Percentiles rank a stretch among this genome's conserved stretches.
Evolutionary conservation across 768 basidiomycete species (phyloP).

Genomic region (Cytidiella melzeri): DNA sequence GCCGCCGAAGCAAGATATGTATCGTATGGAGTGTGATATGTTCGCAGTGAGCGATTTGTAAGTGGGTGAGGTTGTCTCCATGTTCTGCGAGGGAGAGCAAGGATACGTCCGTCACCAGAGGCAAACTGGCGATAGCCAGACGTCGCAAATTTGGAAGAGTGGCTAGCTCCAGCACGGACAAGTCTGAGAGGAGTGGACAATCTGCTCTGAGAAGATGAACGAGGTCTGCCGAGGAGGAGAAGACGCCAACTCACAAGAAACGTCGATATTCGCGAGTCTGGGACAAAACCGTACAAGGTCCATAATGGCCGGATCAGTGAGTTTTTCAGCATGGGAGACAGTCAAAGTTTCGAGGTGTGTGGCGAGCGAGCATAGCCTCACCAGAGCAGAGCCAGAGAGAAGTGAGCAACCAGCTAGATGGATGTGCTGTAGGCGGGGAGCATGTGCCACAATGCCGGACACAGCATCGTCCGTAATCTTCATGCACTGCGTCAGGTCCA

Average conservation of each 20-base stretch:
- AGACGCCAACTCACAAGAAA: conserved; percentile 64
- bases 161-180: conserved; percentile 77
- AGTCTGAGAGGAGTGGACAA: conserved; percentile 79
- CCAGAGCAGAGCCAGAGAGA: conserved; percentile 68
- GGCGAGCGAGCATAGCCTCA: conserved; percentile 64
- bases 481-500: conserved; percentile 73
- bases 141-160: conserved; percentile 62
- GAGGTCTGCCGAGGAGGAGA: neutral
- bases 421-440: conserved; percentile 69
- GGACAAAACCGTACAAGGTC: conserved; percentile 64
- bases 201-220: conserved; percentile 36
- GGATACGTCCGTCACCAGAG: conserved; percentile 79
- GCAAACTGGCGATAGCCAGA: conserved; percentile 75
- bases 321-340: conserved; percentile 70
- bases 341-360: conserved; percentile 74
- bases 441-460: conserved; percentile 68
- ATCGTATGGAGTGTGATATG: conserved; percentile 71
- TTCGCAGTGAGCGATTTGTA: conserved; percentile 86
- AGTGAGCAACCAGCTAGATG: conserved; percentile 70
- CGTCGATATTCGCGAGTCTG: conserved; percentile 74
- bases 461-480: conserved; percentile 70
- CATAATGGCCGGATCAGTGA: conserved; percentile 74
- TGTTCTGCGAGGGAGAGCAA: conserved; percentile 75
- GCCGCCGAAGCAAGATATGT: conserved; percentile 57
- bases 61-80: conserved; percentile 59